phyloP scores from a whole-genome alignment of 2,329 filamentous ascomycete genomes.

The Cercospora brassicicola region DNA sequence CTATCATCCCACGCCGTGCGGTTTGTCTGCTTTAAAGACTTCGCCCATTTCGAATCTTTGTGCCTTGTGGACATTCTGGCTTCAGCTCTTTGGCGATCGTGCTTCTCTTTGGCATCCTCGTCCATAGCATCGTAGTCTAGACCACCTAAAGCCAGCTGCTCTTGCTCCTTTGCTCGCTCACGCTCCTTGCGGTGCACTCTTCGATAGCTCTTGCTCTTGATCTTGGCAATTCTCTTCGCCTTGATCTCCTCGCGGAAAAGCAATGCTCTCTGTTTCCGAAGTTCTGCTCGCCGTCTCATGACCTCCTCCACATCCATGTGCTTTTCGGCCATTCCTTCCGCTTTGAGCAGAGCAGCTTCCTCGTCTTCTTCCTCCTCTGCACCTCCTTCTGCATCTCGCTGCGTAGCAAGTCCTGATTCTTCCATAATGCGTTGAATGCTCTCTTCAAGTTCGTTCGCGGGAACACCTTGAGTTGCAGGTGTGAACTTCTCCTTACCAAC shows the following conservation, averaged over 20 bases:
- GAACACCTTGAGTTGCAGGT: conserved; percentile 57
- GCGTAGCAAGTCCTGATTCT: conserved; percentile 71
- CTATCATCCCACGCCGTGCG: conserved; percentile 86
- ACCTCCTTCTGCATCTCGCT: conserved; percentile 44
- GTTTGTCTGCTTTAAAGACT: conserved; percentile 74
- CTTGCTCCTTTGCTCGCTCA: conserved; percentile 58
- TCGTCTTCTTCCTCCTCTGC: conserved; percentile 56
- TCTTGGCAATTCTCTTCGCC: conserved; percentile 93
- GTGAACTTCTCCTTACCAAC: conserved; percentile 65
- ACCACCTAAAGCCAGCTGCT: conserved; percentile 57
- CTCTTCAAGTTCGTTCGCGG: conserved; percentile 78
- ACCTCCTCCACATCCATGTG: conserved; percentile 72
- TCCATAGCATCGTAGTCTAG: conserved; percentile 61
- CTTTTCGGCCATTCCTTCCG: conserved; percentile 68
- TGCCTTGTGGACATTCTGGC: conserved; percentile 84
- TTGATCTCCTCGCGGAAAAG: conserved; percentile 86
- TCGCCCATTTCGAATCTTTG: conserved; percentile 88
- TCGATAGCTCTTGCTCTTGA: conserved; percentile 95
- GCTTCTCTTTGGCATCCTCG: conserved; percentile 62
- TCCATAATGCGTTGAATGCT: conserved; percentile 86
- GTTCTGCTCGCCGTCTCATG: conserved; percentile 68
- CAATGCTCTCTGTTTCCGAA: conserved; percentile 78
- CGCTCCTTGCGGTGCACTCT: conserved; percentile 83
- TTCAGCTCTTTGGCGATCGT: conserved; percentile 74
- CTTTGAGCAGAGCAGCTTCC: conserved; percentile 66